These are phyloP conservation scores for Heterobasidion annosum DNA, from an alignment of 1,284 basidiomycete species.

Conservation along the genomic window DNA sequence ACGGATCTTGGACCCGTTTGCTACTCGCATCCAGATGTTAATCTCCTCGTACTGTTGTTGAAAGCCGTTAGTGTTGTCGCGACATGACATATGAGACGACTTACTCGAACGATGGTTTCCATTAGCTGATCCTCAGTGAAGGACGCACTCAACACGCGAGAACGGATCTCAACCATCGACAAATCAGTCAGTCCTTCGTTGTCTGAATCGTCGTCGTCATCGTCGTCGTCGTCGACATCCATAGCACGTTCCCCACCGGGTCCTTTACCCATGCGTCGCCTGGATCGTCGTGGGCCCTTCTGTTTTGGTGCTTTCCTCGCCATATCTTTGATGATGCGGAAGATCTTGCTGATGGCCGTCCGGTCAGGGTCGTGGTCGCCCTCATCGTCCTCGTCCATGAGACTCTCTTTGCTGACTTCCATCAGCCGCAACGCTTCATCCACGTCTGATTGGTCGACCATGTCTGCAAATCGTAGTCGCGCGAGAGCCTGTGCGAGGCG, in stretches of 20 bases:
- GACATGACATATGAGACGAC: constrained; percentile 17
- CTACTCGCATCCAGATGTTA: constrained; percentile 67
- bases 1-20: constrained; percentile 68
- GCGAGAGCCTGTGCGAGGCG: constrained; percentile 94
- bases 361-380: constrained; percentile 58
- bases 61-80: not conserved
- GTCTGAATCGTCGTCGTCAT: constrained; percentile 38
- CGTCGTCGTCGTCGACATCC: constrained; percentile 41
- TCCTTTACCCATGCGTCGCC: constrained; percentile 51
- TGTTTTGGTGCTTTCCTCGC: constrained; percentile 25
- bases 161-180: constrained; percentile 77
- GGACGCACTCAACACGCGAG: constrained; percentile 76
- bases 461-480: constrained; percentile 76
- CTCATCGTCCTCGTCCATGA: constrained; percentile 73
- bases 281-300: constrained; percentile 24
- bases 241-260: constrained; percentile 56
- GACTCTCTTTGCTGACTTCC: constrained; percentile 90
- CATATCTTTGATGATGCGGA: constrained; percentile 87
- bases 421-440: constrained; percentile 96
- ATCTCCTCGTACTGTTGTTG: constrained; percentile 72
- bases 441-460: constrained; percentile 82
- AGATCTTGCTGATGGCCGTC: constrained; percentile 77
- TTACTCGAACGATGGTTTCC: constrained; percentile 72
- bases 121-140: constrained; percentile 88
- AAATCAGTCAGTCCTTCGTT: constrained; percentile 30